Conservation (phyloP, 805 yeast species). For the Pichia exigua region DNA sequence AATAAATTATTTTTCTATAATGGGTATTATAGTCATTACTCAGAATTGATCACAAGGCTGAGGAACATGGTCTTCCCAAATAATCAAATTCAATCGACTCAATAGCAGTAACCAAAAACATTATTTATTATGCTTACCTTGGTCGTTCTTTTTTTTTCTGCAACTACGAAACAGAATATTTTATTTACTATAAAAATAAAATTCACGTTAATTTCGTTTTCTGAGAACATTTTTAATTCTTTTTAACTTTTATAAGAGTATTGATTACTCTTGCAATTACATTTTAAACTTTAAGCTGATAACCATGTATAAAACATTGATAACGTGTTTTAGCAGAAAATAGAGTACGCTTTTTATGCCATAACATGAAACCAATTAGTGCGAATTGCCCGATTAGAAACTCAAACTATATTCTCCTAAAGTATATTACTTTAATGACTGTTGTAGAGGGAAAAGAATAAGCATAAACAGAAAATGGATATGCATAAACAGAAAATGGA, state of each 20-base stretch:
- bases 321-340: neutral
- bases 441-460: neutral
- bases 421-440: no score
- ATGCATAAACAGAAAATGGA: neutral
- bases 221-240: no score
- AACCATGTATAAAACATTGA: no score
- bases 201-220: no score
- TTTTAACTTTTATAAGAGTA: no score
- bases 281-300: no score
- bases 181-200: neutral
- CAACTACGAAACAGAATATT: neutral
- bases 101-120: neutral
- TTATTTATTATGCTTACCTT: no score
- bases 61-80: neutral
- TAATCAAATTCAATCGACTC: neutral
- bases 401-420: neutral
- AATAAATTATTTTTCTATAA: constrained; percentile 2
- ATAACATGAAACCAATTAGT: neutral
- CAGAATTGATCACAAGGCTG: constrained; percentile 2
- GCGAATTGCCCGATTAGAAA: neutral
- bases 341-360: neutral
- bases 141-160: no score
- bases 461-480: neutral
- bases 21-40: constrained; percentile 1
- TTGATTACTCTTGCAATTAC: neutral